A percentile compares a stretch with the other conserved stretches of the same genome.
These are phyloP conservation scores for Opeltia flavorubescens DNA, from an alignment of 495 filamentous ascomycete species.

Conservation along the genomic window DNA sequence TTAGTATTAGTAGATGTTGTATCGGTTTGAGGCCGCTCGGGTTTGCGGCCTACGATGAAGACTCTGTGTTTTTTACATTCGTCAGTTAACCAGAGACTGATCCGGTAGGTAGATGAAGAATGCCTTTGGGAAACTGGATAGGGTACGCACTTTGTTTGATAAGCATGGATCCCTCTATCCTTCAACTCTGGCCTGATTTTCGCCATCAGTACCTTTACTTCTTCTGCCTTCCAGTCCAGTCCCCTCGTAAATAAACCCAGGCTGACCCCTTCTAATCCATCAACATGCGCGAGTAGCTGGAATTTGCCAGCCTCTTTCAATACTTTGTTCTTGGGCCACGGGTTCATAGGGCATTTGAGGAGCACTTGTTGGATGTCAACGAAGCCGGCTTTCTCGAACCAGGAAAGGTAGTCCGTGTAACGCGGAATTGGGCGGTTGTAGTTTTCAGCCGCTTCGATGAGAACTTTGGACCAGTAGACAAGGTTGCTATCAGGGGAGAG, in stretches of 20 bases:
- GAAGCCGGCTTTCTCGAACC: conserved; percentile 48
- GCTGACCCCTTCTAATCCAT: conserved; percentile 24
- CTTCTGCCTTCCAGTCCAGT: conserved; percentile 19
- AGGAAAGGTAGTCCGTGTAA: conserved; percentile 38
- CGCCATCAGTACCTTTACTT: conserved; percentile 19
- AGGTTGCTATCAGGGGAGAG: conserved; percentile 35
- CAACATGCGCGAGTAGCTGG: conserved; percentile 19
- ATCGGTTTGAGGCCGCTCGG: conserved; percentile 2
- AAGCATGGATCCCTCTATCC: conserved; percentile 17
- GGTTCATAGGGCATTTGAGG: conserved; percentile 43
- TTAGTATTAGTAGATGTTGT: background rate
- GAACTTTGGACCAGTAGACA: conserved; percentile 37
- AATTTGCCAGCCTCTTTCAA: conserved; percentile 24
- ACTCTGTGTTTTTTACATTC: conserved; percentile 1
- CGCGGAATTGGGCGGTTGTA: conserved; percentile 36
- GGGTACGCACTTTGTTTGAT: conserved; percentile 12
- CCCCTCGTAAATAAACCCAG: conserved; percentile 19
- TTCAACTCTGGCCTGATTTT: conserved; percentile 20
- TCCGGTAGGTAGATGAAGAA: too few species aligned
- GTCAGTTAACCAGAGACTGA: too few species aligned
- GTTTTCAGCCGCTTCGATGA: conserved; percentile 30
- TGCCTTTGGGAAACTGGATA: too few species aligned
- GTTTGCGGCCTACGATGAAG: conserved; percentile 13
- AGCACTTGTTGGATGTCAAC: conserved; percentile 43
- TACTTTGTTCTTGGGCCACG: conserved; percentile 40